These are phyloP conservation scores for Pyracantha coccinea DNA, from an alignment of 331 rosid species.

Conservation along the genomic window DNA sequence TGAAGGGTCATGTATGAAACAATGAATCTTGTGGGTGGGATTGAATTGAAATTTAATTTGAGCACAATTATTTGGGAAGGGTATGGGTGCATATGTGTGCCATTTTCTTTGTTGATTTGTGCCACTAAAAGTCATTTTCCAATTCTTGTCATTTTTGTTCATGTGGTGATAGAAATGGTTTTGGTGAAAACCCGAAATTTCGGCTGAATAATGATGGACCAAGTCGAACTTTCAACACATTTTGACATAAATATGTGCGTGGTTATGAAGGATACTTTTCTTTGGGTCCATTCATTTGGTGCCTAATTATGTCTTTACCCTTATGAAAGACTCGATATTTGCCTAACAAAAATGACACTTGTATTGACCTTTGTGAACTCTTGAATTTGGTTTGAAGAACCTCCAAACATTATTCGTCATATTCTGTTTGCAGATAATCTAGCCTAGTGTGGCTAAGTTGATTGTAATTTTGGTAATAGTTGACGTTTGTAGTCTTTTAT, in stretches of 20 bases:
- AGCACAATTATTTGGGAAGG: background rate
- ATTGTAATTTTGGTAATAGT: background rate
- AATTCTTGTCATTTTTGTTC: background rate
- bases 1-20: too few relatives aligned
- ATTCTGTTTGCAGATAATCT: too few relatives aligned
- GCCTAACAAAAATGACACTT: background rate
- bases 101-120: background rate
- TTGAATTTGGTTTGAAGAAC: background rate
- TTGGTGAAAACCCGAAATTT: background rate
- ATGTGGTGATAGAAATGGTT: background rate
- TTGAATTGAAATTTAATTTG: background rate
- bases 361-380: background rate
- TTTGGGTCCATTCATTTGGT: background rate
- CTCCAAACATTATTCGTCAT: background rate
- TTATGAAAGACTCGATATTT: background rate
- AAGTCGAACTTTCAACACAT: background rate
- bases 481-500: too few relatives aligned
- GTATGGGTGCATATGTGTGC: background rate
- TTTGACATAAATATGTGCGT: background rate
- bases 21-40: too few relatives aligned
- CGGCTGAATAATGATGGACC: background rate
- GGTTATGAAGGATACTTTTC: background rate
- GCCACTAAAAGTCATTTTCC: background rate
- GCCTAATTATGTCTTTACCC: background rate
- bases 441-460: background rate